These are phyloP conservation scores for Cyberlindnera veronae DNA, from an alignment of 805 yeast species.

Conservation along the genomic window DNA sequence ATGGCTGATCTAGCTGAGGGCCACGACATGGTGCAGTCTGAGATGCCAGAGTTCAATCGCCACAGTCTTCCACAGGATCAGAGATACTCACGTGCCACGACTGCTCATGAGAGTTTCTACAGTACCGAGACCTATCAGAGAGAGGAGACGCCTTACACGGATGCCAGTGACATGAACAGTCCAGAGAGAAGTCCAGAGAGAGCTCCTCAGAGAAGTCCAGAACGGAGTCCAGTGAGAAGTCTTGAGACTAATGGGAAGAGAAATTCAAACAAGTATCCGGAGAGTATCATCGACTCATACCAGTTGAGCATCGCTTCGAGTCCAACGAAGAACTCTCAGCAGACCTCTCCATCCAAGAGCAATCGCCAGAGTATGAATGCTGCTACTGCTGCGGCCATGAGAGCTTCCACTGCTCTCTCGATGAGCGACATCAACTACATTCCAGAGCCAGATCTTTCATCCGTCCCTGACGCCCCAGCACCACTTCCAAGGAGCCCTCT, in stretches of 20 bases:
- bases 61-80: background rate
- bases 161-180: slow-evolving; percentile 13
- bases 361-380: slow-evolving; percentile 8
- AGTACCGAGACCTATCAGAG: slow-evolving; percentile 11
- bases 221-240: background rate
- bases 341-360: slow-evolving; percentile 3
- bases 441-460: slow-evolving; percentile 18
- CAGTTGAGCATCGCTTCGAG: slow-evolving; percentile 12
- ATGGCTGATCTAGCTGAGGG: slow-evolving; percentile 1
- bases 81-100: slow-evolving; percentile 10
- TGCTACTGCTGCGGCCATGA: slow-evolving; percentile 9
- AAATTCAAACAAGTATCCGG: slow-evolving; percentile 19
- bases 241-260: slow-evolving; percentile 3
- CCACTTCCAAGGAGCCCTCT: slow-evolving; percentile 22
- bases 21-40: background rate
- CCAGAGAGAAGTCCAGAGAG: slow-evolving; percentile 1
- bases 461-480: slow-evolving; percentile 16
- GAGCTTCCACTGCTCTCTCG: slow-evolving; percentile 7
- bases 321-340: slow-evolving; percentile 6
- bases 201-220: background rate
- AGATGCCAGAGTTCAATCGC: background rate
- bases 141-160: slow-evolving; percentile 12
- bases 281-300: slow-evolving; percentile 26
- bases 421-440: slow-evolving; percentile 18
- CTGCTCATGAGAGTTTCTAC: slow-evolving; percentile 11